phyloP scores from a whole-genome alignment of 805 yeast species.

The Martiniozyma abietophila region DNA sequence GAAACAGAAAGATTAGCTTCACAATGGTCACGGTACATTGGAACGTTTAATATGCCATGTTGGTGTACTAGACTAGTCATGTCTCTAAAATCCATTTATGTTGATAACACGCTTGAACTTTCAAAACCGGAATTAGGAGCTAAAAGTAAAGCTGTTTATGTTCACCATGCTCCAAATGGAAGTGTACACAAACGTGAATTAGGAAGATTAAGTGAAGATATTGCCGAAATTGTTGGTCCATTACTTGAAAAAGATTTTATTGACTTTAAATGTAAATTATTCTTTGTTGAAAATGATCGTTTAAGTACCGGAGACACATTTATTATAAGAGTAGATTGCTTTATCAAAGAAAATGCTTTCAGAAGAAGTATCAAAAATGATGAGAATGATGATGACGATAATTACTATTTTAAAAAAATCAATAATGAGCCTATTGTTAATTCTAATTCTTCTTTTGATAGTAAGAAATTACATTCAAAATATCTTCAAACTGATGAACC shows the following conservation, averaged over 20 bases:
- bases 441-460: too few relatives aligned
- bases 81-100: conserved; percentile 33
- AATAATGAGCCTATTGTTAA: too few relatives aligned
- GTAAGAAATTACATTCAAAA: too few relatives aligned
- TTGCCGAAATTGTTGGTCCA: conserved; percentile 58
- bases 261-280: conserved; percentile 45
- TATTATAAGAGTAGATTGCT: conserved; percentile 60
- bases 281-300: conserved; percentile 43
- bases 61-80: conserved; percentile 66
- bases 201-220: conserved; percentile 66
- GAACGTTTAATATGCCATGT: conserved; percentile 50
- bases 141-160: conserved; percentile 20
- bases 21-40: conserved; percentile 37
- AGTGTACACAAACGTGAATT: conserved; percentile 41
- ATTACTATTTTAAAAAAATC: conserved; percentile 1
- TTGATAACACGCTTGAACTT: conserved; percentile 24
- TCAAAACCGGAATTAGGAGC: conserved; percentile 11
- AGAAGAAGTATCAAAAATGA: not conserved
- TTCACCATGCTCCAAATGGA: conserved; percentile 15
- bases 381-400: conserved; percentile 23
- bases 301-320: conserved; percentile 72
- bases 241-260: conserved; percentile 48
- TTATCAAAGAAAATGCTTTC: conserved; percentile 24
- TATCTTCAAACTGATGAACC: too few relatives aligned
- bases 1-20: too few relatives aligned